Conservation (phyloP, 1,139 yeast genomes). For the Lodderomyces metapsilosis region DNA sequence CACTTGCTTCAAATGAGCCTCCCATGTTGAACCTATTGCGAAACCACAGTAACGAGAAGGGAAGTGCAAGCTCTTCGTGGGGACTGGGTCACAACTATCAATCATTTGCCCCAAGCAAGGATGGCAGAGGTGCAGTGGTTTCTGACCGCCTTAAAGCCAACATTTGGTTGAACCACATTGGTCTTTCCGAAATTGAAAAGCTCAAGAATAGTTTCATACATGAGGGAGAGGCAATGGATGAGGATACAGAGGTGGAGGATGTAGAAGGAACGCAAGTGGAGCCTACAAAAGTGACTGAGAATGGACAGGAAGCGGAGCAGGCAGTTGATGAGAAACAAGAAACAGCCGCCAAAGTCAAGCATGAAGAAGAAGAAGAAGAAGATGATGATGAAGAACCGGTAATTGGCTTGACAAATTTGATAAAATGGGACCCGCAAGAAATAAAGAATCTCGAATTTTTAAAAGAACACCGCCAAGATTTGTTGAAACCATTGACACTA, state of each 20-base stretch:
- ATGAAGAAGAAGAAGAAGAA: background rate
- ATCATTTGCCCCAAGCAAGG: constrained; percentile 78
- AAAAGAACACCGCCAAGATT: constrained; percentile 24
- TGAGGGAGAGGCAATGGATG: background rate
- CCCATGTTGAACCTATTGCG: constrained; percentile 8
- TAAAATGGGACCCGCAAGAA: constrained; percentile 39
- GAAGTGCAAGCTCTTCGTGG: constrained; percentile 7
- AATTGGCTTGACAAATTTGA: constrained; percentile 33
- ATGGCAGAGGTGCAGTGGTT: constrained; percentile 68
- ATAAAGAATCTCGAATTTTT: constrained; percentile 26
- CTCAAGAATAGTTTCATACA: constrained; percentile 27
- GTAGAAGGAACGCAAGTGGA: constrained; percentile 3
- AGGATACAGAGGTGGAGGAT: constrained; percentile 13
- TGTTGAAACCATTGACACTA: constrained; percentile 29
- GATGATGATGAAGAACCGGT: constrained; percentile 8
- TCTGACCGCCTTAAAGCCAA: constrained; percentile 62
- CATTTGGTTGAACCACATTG: constrained; percentile 79
- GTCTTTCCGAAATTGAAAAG: constrained; percentile 49
- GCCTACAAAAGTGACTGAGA: background rate
- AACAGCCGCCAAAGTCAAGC: background rate
- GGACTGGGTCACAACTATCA: constrained; percentile 49
- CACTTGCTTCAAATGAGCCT: constrained; percentile 1
- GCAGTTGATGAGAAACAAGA: background rate
- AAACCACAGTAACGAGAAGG: constrained; percentile 4
- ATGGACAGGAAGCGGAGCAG: background rate